Evolutionary conservation across 176 grass and related monocot species (phyloP), one percentile per base, ranked within the genome.

Genomic region (Eragrostis curvula): DNA sequence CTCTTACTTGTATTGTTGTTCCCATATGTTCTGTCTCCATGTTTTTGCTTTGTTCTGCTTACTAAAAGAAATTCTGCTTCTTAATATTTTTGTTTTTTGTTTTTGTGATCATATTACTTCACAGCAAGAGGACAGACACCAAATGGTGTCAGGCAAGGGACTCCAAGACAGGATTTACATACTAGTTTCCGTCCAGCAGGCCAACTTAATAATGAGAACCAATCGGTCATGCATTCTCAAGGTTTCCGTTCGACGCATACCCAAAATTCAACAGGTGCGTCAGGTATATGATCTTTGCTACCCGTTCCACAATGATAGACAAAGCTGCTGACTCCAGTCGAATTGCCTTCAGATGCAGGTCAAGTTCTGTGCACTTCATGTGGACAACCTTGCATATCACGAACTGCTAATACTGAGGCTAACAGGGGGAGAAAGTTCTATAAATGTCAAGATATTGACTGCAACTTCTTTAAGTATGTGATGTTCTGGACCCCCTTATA

Each of bases 341-440:
- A 77, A 30, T 61, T 85, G 17, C 67, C 70, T 85, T 21, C 61
- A 79, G 81, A 79, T 62, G 81, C 91, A 91, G 90, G 80, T 71
- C 74, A 98, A 79, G 86, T 95, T 15, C 70, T 85, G 5, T 98
- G 96, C 52, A 82, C 77, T 49, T 86, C 89, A 71, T 95, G 96
- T 65, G 88, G 92, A 57, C 85, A 68, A 56, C 55, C 84, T 74
- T 95, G 88, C 64, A 76, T 90, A 84, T 68, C 55, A 16, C 81
- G 82, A 83, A 91, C 78, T 29, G 92, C 96, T 68, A 95, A 93
- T 83, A 98, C 92, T 72, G 90, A 95, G 70, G 90, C 79, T 82
- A 98, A 95, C 73, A 84, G 88, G 65, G 96, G 96, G 42, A 95
- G 96, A 84, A 93, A 83, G 73, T 98, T 98, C 82, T 95, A 95